A percentile compares a stretch with the other conserved stretches of the same genome.
These are phyloP conservation scores for Candida ulmi DNA, from an alignment of 805 yeast species.

Conservation along the genomic window DNA sequence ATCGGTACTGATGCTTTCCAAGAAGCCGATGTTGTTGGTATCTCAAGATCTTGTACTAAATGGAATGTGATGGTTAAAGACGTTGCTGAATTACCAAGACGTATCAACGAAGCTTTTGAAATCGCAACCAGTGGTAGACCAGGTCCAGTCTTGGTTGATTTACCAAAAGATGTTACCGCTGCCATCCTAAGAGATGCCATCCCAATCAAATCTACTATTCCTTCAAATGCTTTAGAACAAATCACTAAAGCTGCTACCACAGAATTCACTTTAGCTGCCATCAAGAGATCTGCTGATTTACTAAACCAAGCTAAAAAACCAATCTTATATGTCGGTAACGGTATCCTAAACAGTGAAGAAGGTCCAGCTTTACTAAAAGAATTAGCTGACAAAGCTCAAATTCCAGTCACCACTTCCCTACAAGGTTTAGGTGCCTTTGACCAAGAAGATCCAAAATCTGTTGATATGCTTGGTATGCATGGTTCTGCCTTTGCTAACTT, in stretches of 20 bases:
- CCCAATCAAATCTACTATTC: slow-evolving; percentile 74
- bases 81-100: slow-evolving; percentile 88
- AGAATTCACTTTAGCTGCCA: slow-evolving; percentile 69
- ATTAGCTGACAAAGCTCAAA: slow-evolving; percentile 82
- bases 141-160: slow-evolving; percentile 95
- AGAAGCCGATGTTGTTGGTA: slow-evolving; percentile 97
- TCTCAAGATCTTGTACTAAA: slow-evolving; percentile 94
- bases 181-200: slow-evolving; percentile 81
- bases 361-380: slow-evolving; percentile 79
- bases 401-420: slow-evolving; percentile 94
- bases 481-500: slow-evolving; percentile 93
- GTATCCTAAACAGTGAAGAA: slow-evolving; percentile 71
- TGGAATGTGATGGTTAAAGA: slow-evolving; percentile 99
- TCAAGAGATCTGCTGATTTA: slow-evolving; percentile 70
- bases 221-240: slow-evolving; percentile 60
- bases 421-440: slow-evolving; percentile 95
- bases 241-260: slow-evolving; percentile 66
- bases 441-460: slow-evolving; percentile 82
- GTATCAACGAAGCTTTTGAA: slow-evolving; percentile 97
- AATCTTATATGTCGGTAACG: slow-evolving; percentile 86
- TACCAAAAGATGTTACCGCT: slow-evolving; percentile 97
- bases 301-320: slow-evolving; percentile 84
- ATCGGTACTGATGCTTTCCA: slow-evolving; percentile 99
- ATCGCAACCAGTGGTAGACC: slow-evolving; percentile 96
- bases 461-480: slow-evolving; percentile 98